Base-by-base conservation (phyloP, 768 basidiomycete genomes). In the Lentinula edodes region DNA sequence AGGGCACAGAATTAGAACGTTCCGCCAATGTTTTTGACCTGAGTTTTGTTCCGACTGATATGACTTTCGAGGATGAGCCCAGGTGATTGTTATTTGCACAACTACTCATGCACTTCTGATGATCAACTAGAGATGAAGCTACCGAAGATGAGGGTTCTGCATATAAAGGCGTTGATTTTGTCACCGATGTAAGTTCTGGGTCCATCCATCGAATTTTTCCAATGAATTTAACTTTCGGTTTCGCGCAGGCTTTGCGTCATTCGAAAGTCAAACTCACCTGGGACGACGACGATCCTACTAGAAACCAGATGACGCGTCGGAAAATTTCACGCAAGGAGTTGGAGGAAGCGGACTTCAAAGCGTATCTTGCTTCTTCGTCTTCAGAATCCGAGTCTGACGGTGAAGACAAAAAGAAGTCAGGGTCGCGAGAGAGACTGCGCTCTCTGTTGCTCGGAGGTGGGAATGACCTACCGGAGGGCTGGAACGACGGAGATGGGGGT, bases 211-310 rank as follows among this genome's bases (percentile, higher is more conserved):
- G n/a, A n/a, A 13, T 16, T 36, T 38, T 58, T 32, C 20, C 23
- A 48, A 18, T 7, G 7, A 23, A 28, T 28, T 3, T 28, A 3
- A 28, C 6, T n/a, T 8, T 34, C 28, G 23, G 35, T 23, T 5
- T 28, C 13, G 7, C 34, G 6, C 65, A 98, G 95, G 96, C 96
- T 9, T 84, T 99, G 5, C 90, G 96, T 5, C 95, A 98, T 71
- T 99, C 97, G 13, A 97, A 94, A 78, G 96, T 98, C 62, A 97
- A 93, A 69, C 82, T 98, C 36, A 97, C 95, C 5, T 99, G 97
- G 97, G 97, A 99, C 66, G 92, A 95, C 59, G 97, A 98, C 72
- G 95, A 98, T 66, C 88, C 91, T 0, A 90, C 95, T 68, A 88
- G 96, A 43, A 82, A 80, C 61, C 86, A 85, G 48, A 67, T 95